A percentile compares a stretch with the other conserved stretches of the same genome.
phyloP scores from a whole-genome alignment of 2,329 filamentous ascomycete species.

The Balansia obtecta region DNA sequence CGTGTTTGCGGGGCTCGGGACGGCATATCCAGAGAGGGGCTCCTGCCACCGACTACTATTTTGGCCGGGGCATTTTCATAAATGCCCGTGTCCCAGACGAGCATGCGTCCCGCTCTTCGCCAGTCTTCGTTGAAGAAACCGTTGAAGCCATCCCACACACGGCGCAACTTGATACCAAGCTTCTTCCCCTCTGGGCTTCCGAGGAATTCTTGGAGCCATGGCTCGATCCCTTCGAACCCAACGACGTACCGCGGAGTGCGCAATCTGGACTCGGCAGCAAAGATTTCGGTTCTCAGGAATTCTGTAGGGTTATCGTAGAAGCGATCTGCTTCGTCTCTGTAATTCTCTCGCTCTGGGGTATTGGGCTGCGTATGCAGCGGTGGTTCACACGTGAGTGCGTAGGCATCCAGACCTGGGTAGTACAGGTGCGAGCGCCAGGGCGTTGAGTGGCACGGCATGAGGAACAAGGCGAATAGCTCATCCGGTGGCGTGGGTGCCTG shows the following conservation, averaged over 20 bases:
- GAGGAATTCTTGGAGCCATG: conserved; percentile 32
- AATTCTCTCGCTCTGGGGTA: conserved; percentile 47
- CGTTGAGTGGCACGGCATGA: conserved; percentile 93
- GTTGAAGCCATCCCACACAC: conserved; percentile 46
- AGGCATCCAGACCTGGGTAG: conserved; percentile 60
- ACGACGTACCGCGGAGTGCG: conserved; percentile 43
- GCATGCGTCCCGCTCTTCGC: conserved; percentile 40
- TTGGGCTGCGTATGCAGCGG: conserved; percentile 55
- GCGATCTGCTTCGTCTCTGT: conserved; percentile 80
- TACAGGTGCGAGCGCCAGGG: conserved; percentile 87
- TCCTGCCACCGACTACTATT: background rate
- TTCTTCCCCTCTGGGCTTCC: conserved; percentile 24
- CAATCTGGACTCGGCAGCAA: conserved; percentile 12
- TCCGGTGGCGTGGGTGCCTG: conserved; percentile 14
- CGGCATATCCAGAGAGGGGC: background rate
- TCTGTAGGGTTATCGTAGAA: conserved; percentile 59
- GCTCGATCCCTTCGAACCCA: conserved; percentile 47
- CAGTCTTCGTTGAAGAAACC: conserved; percentile 51
- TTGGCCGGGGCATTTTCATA: conserved; percentile 6
- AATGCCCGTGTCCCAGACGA: conserved; percentile 45
- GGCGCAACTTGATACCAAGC: conserved; percentile 29
- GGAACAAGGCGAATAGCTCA: conserved; percentile 60
- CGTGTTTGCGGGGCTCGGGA: no score
- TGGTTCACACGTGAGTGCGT: conserved; percentile 83
- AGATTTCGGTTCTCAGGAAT: conserved; percentile 47